Evolutionary conservation across 2,329 filamentous ascomycete species (phyloP).

Genomic region (Penicillium frequentans): DNA sequence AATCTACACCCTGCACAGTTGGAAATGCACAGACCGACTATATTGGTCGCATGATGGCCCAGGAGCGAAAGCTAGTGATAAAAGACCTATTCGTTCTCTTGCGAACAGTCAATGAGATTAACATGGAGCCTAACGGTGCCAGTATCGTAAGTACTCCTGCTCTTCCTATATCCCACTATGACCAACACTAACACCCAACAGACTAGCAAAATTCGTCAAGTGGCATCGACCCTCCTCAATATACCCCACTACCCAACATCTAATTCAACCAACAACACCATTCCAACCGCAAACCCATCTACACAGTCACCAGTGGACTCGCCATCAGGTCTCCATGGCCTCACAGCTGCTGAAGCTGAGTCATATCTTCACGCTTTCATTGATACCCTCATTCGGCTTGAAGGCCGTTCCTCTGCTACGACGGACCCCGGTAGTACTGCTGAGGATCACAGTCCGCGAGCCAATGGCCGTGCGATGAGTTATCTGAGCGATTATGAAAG

Average conservation of each 20-base stretch:
- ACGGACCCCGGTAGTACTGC: conserved; percentile 31
- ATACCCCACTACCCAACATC: conserved; percentile 54
- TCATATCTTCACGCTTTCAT: conserved; percentile 71
- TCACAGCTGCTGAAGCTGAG: conserved; percentile 58
- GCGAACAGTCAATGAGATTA: conserved; percentile 75
- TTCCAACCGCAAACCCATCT: conserved; percentile 21
- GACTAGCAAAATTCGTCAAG: conserved; percentile 81
- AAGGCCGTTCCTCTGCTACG: conserved; percentile 53
- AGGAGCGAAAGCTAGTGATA: conserved; percentile 79
- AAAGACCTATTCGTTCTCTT: conserved; percentile 75
- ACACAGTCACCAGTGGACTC: conserved; percentile 61
- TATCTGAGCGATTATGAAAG: conserved; percentile 52
- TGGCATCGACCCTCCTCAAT: conserved; percentile 76
- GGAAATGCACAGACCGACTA: conserved; percentile 44
- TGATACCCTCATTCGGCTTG: conserved; percentile 71
- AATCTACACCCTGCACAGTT: conserved; percentile 29
- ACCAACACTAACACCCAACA: conserved; percentile 27
- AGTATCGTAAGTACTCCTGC: conserved; percentile 56
- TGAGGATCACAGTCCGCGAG: conserved; percentile 44
- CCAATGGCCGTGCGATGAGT: conserved; percentile 34
- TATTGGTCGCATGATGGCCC: conserved; percentile 65
- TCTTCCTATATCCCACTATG: not conserved
- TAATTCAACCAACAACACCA: not conserved
- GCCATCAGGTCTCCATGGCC: conserved; percentile 39
- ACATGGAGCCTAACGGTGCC: conserved; percentile 72